These are phyloP conservation scores for Mycena floridula DNA, from an alignment of 768 basidiomycete species.

Conservation along the genomic window DNA sequence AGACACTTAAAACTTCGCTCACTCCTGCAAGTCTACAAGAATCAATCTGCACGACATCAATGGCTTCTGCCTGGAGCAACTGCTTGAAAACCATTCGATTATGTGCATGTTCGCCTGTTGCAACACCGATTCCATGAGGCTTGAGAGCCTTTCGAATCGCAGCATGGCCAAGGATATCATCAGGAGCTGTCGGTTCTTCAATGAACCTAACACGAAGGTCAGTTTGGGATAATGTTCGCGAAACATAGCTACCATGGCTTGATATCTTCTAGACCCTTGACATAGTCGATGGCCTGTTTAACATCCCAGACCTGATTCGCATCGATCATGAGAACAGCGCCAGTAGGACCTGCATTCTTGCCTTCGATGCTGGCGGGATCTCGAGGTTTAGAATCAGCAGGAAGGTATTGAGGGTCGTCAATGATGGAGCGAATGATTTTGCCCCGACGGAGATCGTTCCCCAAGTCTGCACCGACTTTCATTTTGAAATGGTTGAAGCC, in stretches of 20 bases:
- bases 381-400: constrained; percentile 46
- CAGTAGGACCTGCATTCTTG: constrained; percentile 94
- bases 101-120: constrained; percentile 93
- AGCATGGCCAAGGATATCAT: constrained; percentile 84
- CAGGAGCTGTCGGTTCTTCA: constrained; percentile 90
- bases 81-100: constrained; percentile 97
- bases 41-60: constrained; percentile 95
- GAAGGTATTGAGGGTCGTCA: constrained; percentile 84
- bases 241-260: constrained; percentile 68
- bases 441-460: constrained; percentile 82
- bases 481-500: constrained; percentile 99
- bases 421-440: constrained; percentile 91
- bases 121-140: constrained; percentile 80
- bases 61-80: constrained; percentile 81
- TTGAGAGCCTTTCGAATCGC: constrained; percentile 73
- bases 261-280: constrained; percentile 68
- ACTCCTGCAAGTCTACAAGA: constrained; percentile 92
- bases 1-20: constrained; percentile 84
- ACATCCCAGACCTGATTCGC: constrained; percentile 98
- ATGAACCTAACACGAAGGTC: constrained; percentile 58
- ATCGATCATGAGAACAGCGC: constrained; percentile 94
- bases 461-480: constrained; percentile 87
- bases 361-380: constrained; percentile 61
- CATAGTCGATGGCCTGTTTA: constrained; percentile 86
- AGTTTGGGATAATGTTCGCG: constrained; percentile 1